These are phyloP conservation scores for Tuber magnatum DNA, from an alignment of 495 filamentous ascomycete genomes.

Conservation along the genomic window DNA sequence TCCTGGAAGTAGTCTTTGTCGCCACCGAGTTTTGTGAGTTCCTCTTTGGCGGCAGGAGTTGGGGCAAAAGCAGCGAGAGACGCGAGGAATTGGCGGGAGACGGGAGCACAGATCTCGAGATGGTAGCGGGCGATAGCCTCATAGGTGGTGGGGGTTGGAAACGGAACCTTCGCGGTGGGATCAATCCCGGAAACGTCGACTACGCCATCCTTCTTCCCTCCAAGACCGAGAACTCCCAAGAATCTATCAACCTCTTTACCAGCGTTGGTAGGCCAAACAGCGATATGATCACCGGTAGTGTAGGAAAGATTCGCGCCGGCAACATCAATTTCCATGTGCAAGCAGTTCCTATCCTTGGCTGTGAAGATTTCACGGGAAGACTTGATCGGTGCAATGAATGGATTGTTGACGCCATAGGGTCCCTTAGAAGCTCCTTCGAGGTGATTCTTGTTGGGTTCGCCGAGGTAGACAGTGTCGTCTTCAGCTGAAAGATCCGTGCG, in stretches of 20 bases:
- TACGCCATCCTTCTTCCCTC: slow-evolving; percentile 69
- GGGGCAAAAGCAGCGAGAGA: slow-evolving; percentile 85
- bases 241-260: slow-evolving; percentile 90
- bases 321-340: slow-evolving; percentile 95
- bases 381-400: slow-evolving; percentile 87
- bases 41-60: slow-evolving; percentile 70
- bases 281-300: slow-evolving; percentile 95
- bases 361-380: slow-evolving; percentile 87
- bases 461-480: slow-evolving; percentile 83
- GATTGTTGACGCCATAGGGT: slow-evolving; percentile 93
- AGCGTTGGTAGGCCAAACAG: slow-evolving; percentile 94
- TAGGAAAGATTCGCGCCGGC: slow-evolving; percentile 79
- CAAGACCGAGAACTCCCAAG: slow-evolving; percentile 67
- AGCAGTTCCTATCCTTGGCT: slow-evolving; percentile 85
- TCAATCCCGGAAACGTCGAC: slow-evolving; percentile 89
- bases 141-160: slow-evolving; percentile 94
- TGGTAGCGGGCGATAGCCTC: slow-evolving; percentile 92
- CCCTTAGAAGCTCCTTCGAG: slow-evolving; percentile 78
- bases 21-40: slow-evolving; percentile 77
- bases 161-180: slow-evolving; percentile 92
- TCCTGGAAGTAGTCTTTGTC: slow-evolving; percentile 97
- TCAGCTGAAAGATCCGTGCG: slow-evolving; percentile 65
- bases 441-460: slow-evolving; percentile 94
- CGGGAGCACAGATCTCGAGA: slow-evolving; percentile 90
- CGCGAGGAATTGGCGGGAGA: slow-evolving; percentile 91